phyloP scores from a whole-genome alignment of 2,329 filamentous ascomycete species.

The Cylindrodendrum hubeiense region DNA sequence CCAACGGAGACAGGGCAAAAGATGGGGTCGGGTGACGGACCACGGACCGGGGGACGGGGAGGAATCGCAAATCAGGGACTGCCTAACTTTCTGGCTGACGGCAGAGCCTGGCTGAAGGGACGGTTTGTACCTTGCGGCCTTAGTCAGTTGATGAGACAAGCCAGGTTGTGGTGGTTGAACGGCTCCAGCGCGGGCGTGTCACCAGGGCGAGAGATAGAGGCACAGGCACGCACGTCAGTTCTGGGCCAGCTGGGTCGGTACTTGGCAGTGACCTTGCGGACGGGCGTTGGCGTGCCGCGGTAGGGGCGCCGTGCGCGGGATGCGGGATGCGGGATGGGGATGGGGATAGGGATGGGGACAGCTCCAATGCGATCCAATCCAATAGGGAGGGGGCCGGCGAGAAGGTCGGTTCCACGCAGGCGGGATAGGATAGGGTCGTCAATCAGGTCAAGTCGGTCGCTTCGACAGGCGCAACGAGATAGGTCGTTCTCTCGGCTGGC shows the following conservation, averaged over 20 bases:
- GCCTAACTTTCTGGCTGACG: slow-evolving; percentile 12
- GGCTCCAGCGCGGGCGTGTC: slow-evolving; percentile 19
- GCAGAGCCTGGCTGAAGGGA: slow-evolving; percentile 13
- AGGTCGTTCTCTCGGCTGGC: slow-evolving; percentile 6
- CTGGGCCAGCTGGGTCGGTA: slow-evolving; percentile 35
- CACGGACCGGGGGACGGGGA: slow-evolving; percentile 21
- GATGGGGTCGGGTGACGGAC: slow-evolving; percentile 47
- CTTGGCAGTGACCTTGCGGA: slow-evolving; percentile 37
- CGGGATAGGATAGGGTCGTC: background rate
- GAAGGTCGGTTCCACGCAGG: background rate
- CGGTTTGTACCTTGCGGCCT: slow-evolving; percentile 19
- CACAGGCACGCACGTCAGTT: slow-evolving; percentile 24
- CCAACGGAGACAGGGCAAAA: slow-evolving; percentile 42
- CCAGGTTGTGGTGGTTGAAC: slow-evolving; percentile 16
- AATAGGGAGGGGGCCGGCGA: slow-evolving; percentile 1
- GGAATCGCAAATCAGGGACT: slow-evolving; percentile 40
- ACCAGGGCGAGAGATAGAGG: slow-evolving; percentile 27
- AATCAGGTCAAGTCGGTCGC: slow-evolving; percentile 1
- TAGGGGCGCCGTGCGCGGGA: slow-evolving; percentile 19
- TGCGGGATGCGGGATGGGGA: slow-evolving; percentile 23
- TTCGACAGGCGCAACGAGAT: background rate
- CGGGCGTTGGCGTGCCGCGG: slow-evolving; percentile 13
- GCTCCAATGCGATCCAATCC: slow-evolving; percentile 3
- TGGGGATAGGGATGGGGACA: no score
- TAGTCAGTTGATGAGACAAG: slow-evolving; percentile 28